A percentile compares a stretch with the other conserved stretches of the same genome.
Evolutionary conservation across 345 rosid genomes (phyloP).

Genomic region (Murraya paniculata): DNA sequence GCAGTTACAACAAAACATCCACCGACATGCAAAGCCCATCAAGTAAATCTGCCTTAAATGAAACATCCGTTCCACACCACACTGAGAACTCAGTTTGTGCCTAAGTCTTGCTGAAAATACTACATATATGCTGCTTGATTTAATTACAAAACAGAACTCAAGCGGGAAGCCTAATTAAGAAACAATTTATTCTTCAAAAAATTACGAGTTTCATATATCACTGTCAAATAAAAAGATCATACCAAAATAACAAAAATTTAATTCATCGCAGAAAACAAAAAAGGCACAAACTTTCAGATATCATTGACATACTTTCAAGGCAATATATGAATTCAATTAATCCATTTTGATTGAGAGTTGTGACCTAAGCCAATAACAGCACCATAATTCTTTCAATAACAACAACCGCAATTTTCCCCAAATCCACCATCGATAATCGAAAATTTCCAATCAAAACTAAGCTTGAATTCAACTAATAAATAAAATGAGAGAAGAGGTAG

Average conservation of each 20-base stretch:
- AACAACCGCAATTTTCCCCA: background rate
- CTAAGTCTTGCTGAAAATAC: no score
- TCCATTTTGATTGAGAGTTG: background rate
- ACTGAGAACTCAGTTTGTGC: no score
- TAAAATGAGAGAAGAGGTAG: background rate
- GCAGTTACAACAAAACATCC: no score
- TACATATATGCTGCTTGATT: no score
- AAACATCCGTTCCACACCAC: no score
- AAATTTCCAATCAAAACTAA: background rate
- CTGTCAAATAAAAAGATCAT: background rate
- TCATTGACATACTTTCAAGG: background rate
- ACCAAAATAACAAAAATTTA: background rate
- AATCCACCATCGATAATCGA: background rate
- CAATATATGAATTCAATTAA: background rate
- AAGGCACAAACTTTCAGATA: background rate
- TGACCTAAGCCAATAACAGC: background rate
- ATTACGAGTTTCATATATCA: background rate
- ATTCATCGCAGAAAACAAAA: background rate
- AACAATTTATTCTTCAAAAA: background rate
- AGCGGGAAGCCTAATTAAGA: background rate
- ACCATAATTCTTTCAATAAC: background rate
- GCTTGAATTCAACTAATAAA: background rate
- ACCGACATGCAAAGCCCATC: no score
- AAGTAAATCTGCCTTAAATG: no score
- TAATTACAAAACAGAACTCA: background rate